Evolutionary conservation across 768 basidiomycete species (phyloP), one percentile per base, ranked within the genome.

Genomic region (Pleurotus djamor): DNA sequence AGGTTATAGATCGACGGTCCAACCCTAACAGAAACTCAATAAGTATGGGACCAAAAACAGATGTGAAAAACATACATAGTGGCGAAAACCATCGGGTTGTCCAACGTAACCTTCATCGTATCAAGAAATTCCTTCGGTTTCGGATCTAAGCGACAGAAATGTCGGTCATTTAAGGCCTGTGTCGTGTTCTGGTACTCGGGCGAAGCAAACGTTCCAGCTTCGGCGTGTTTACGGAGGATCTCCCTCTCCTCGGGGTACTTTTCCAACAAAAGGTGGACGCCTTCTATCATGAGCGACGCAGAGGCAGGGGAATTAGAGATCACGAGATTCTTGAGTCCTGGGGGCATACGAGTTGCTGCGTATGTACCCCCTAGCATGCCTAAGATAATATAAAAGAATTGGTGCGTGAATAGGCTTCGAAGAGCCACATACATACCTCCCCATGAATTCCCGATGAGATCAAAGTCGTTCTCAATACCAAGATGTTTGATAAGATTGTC

Each of bases 361-460:
- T 76, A 80, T 41, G 79, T 74, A 4, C 70, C 61, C 0, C 71
- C 82, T 7, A 86, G 71, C 70, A 83, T 83, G 1, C 79, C 83
- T 48, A 7, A 41, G 12, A 6, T 28, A n/a, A n/a, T 17, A 16
- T 5, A 12, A 44, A 44, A 21, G 14, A 5, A 32, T 28, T 16
- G 44, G 37, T 10, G 16, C 13, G 17, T 21, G 38, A 32, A 7
- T 7, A 44, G 13, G 35, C 4, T 12, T 33, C 17, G 21, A 9
- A 6, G 13, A 8, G 17, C n/a, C n/a, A n/a, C n/a, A 17, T 28
- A 13, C 55, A 8, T 38, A 10, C 85, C 85, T 56, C 54, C 54
- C 84, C 84, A 84, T 4, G 81, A 84, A 50, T 86, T 84, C 0
- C 85, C 85, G 0, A 78, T 61, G 1, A 86, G 64, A 61, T 78